phyloP scores from a whole-genome alignment of 2,329 filamentous ascomycete species.

The Neurospora crassa region DNA sequence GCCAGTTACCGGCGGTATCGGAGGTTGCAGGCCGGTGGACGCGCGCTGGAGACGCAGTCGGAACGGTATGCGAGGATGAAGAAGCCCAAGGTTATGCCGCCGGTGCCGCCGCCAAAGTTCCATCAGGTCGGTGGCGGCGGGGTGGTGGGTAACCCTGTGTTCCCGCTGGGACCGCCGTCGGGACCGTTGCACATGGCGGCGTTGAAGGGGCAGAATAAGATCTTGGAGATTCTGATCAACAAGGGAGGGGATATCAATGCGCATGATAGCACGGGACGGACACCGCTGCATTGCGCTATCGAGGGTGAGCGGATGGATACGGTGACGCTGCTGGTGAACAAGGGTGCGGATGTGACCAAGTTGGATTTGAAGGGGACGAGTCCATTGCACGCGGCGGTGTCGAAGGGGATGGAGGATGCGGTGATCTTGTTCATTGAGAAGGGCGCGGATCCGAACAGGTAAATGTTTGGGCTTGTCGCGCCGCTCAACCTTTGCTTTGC shows the following conservation, averaged over 20 bases:
- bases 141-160: neutral
- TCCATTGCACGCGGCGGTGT: constrained; percentile 12
- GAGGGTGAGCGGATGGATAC: constrained; percentile 11
- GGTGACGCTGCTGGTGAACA: constrained; percentile 10
- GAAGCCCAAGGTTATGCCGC: constrained; percentile 6
- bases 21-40: constrained; percentile 8
- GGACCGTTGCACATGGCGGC: constrained; percentile 15
- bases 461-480: no score
- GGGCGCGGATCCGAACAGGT: constrained; percentile 14
- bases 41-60: constrained; percentile 6
- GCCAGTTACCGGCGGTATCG: constrained; percentile 15
- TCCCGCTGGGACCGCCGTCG: constrained; percentile 7
- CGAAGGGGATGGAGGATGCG: constrained; percentile 16
- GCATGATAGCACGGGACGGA: constrained; percentile 12
- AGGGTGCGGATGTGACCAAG: constrained; percentile 11
- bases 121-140: constrained; percentile 5
- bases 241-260: constrained; percentile 13
- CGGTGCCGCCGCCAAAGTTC: constrained; percentile 12
- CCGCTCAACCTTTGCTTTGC: no score
- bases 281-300: constrained; percentile 14
- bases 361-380: constrained; percentile 10
- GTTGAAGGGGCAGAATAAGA: constrained; percentile 13
- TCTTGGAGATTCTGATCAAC: constrained; percentile 13
- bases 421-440: constrained; percentile 15
- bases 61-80: constrained; percentile 9